Percentiles rank a stretch among this genome's conserved stretches.
Evolutionary conservation across 345 rosid genomes (phyloP).

Genomic region (Rubroshorea leprosula): DNA sequence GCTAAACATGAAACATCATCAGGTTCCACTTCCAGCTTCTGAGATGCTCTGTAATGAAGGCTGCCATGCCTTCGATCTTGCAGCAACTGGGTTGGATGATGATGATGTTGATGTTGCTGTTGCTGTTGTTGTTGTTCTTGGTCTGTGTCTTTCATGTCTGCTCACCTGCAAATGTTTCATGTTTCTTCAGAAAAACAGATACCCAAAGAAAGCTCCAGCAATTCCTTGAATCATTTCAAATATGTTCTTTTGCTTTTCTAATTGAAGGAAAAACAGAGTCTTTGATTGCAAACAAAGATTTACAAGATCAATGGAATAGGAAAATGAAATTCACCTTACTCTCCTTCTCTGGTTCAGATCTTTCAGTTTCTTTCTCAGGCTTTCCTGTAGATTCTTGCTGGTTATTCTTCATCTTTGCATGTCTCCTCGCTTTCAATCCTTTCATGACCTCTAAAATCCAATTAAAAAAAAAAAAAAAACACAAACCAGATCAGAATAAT

Average conservation of each 20-base stretch:
- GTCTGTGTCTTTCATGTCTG: slow-evolving; percentile 47
- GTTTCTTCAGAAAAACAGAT: slow-evolving; percentile 4
- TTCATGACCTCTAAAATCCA: slow-evolving; percentile 68
- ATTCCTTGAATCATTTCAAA: background rate
- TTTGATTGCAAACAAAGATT: background rate
- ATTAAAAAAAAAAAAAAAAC: background rate
- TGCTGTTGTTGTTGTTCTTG: slow-evolving; percentile 26
- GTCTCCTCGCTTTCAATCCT: slow-evolving; percentile 65
- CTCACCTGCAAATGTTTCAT: slow-evolving; percentile 32
- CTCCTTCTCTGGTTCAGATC: slow-evolving; percentile 37
- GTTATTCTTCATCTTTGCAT: slow-evolving; percentile 50
- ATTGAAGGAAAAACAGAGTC: background rate
- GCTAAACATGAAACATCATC: slow-evolving; percentile 11
- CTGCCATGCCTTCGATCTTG: slow-evolving; percentile 75
- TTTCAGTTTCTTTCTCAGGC: slow-evolving; percentile 23
- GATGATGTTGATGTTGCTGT: slow-evolving; percentile 11
- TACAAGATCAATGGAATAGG: background rate
- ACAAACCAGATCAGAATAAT: slow-evolving; percentile 4
- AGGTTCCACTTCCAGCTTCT: slow-evolving; percentile 46
- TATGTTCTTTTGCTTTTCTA: background rate
- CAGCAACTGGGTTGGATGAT: slow-evolving; percentile 30
- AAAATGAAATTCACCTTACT: slow-evolving; percentile 31
- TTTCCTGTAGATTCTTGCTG: slow-evolving; percentile 23
- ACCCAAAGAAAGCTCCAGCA: background rate
- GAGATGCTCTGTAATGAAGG: slow-evolving; percentile 89